These are phyloP conservation scores for Cystobasidium onofrii DNA, from an alignment of 768 basidiomycete genomes.

Conservation along the genomic window DNA sequence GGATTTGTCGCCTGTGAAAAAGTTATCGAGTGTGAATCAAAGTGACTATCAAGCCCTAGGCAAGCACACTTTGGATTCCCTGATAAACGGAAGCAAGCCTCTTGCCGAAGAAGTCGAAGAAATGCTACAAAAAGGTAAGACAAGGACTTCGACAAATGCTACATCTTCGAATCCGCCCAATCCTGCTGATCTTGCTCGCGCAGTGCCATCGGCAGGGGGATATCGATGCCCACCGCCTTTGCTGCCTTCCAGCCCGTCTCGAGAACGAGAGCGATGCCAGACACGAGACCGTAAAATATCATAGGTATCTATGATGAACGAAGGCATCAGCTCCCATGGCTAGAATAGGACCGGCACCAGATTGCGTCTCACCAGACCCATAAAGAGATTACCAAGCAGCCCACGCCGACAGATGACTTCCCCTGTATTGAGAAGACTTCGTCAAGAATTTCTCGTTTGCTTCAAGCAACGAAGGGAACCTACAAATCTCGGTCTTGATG, in stretches of 20 bases:
- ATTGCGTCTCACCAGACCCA: slow-evolving; percentile 55
- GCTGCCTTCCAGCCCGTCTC: slow-evolving; percentile 35
- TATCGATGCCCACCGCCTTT: slow-evolving; percentile 7
- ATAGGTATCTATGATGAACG: slow-evolving; percentile 32
- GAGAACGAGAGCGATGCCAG: slow-evolving; percentile 30
- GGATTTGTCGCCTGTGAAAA: background rate
- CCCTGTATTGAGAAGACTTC: slow-evolving; percentile 34
- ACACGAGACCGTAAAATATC: slow-evolving; percentile 38
- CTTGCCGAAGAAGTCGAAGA: background rate
- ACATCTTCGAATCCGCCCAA: background rate
- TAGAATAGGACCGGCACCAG: too few relatives aligned
- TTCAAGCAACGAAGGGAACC: background rate
- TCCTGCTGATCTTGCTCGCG: background rate
- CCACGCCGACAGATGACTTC: slow-evolving; percentile 57
- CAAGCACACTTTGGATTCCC: background rate
- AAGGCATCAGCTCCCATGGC: background rate
- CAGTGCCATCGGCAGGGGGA: slow-evolving; percentile 15
- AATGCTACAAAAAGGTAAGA: background rate
- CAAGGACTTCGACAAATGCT: background rate
- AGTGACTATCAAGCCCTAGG: too few relatives aligned
- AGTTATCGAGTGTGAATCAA: background rate
- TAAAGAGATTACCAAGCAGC: slow-evolving; percentile 53
- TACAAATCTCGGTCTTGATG: slow-evolving; percentile 54
- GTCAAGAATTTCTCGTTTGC: background rate
- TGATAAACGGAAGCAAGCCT: too few relatives aligned